phyloP scores from a whole-genome alignment of 805 yeast species.

The Komagataella mondaviorum region DNA sequence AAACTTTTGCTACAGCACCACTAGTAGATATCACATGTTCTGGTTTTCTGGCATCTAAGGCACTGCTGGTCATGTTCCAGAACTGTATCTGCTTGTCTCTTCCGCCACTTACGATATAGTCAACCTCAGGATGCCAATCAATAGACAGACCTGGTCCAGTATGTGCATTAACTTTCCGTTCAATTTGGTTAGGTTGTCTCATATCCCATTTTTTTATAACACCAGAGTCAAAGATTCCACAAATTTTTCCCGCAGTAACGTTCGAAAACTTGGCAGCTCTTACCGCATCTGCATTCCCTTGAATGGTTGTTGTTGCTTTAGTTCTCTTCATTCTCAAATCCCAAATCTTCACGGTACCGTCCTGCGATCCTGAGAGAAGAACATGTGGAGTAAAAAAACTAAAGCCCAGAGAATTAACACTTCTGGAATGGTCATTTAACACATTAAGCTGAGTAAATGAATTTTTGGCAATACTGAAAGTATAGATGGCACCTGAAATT shows the following conservation, averaged over 20 bases:
- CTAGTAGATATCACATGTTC: constrained; percentile 63
- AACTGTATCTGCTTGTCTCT: constrained; percentile 74
- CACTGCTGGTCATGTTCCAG: constrained; percentile 43
- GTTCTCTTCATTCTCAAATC: constrained; percentile 38
- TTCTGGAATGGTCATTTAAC: constrained; percentile 28
- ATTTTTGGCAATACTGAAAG: constrained; percentile 17
- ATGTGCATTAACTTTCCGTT: constrained; percentile 74
- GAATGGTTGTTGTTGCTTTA: constrained; percentile 36
- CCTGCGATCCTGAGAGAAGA: constrained; percentile 60
- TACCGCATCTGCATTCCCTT: constrained; percentile 61
- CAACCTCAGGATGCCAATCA: constrained; percentile 78
- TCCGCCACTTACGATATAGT: constrained; percentile 83
- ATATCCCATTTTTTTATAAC: constrained; percentile 77
- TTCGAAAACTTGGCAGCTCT: constrained; percentile 40
- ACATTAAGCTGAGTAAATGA: constrained; percentile 12
- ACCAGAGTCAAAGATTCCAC: constrained; percentile 84
- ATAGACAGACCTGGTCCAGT: constrained; percentile 82
- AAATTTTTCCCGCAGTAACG: constrained; percentile 40
- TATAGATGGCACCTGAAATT: constrained; percentile 32
- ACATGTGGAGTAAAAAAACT: constrained; percentile 23
- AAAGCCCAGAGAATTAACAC: constrained; percentile 31
- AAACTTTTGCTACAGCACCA: constrained; percentile 64
- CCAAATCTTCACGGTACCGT: constrained; percentile 69
- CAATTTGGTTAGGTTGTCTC: constrained; percentile 49
- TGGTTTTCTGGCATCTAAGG: constrained; percentile 33